phyloP scores from a whole-genome alignment of 805 yeast genomes.

The Spathaspora gorwiae region DNA sequence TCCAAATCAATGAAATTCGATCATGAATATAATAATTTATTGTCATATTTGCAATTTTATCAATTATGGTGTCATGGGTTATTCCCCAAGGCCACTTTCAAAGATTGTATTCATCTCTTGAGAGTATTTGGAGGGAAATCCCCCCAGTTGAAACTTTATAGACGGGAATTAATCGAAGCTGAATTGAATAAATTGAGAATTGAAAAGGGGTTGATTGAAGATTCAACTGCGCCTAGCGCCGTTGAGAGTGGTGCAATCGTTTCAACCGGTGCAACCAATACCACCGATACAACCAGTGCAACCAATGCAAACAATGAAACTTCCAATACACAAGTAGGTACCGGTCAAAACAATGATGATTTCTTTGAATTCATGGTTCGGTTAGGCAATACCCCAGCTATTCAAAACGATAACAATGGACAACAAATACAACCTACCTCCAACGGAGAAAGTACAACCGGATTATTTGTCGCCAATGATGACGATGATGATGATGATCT shows the following conservation, averaged over 20 bases:
- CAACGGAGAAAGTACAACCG: slow-evolving; percentile 8
- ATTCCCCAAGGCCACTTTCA: slow-evolving; percentile 76
- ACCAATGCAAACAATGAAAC: background rate
- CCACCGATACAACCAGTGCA: background rate
- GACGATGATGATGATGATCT: slow-evolving; percentile 4
- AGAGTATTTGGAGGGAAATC: slow-evolving; percentile 45
- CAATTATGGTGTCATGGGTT: slow-evolving; percentile 48
- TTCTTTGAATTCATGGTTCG: slow-evolving; percentile 28
- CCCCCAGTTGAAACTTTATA: slow-evolving; percentile 29
- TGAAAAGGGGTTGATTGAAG: slow-evolving; percentile 36
- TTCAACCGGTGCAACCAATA: no score
- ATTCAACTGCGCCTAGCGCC: slow-evolving; percentile 10
- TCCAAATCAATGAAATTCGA: slow-evolving; percentile 17
- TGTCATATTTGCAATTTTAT: slow-evolving; percentile 36
- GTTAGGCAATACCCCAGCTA: slow-evolving; percentile 4
- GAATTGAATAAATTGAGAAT: slow-evolving; percentile 22
- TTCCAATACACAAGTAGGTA: background rate
- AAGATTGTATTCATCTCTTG: slow-evolving; percentile 58
- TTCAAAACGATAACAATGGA: background rate
- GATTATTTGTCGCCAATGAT: slow-evolving; percentile 26
- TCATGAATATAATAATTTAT: slow-evolving; percentile 32
- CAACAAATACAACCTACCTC: background rate
- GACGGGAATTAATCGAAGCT: slow-evolving; percentile 24
- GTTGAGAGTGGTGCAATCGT: background rate
- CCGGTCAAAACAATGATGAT: slow-evolving; percentile 17